A percentile compares a stretch with the other conserved stretches of the same genome.
phyloP scores from a whole-genome alignment of 2,329 filamentous ascomycete species.

The Nemania diffusa region DNA sequence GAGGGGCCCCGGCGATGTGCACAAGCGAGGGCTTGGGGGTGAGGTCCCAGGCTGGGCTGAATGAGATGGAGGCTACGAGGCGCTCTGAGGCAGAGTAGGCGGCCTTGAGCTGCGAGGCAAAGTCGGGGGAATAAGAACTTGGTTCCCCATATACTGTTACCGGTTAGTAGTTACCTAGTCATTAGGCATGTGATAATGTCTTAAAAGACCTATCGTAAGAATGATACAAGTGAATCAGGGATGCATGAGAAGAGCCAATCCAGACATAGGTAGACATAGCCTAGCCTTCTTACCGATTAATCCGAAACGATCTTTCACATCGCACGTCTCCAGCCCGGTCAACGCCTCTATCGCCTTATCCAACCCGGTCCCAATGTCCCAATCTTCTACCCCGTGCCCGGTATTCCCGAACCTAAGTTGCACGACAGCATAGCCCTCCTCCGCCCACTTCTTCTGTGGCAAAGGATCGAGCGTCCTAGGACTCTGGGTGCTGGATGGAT shows the following conservation, averaged over 20 bases:
- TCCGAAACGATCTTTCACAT: slow-evolving; percentile 54
- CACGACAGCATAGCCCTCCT: slow-evolving; percentile 73
- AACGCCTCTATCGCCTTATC: slow-evolving; percentile 36
- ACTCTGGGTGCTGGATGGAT: background rate
- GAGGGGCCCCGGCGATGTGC: slow-evolving; percentile 45
- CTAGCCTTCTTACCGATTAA: slow-evolving; percentile 49
- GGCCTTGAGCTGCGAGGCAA: slow-evolving; percentile 27
- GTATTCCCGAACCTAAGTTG: slow-evolving; percentile 57
- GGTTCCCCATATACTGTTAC: slow-evolving; percentile 36
- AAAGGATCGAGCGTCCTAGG: slow-evolving; percentile 57
- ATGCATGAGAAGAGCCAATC: background rate
- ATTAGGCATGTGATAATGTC: background rate
- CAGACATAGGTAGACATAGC: no score
- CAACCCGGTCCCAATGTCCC: slow-evolving; percentile 23
- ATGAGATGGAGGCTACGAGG: slow-evolving; percentile 50
- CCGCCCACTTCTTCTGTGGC: slow-evolving; percentile 74
- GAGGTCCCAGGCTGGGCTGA: slow-evolving; percentile 44
- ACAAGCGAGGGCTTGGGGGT: slow-evolving; percentile 41
- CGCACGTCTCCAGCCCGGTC: slow-evolving; percentile 44
- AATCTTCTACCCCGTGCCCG: slow-evolving; percentile 22
- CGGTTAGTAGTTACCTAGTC: slow-evolving; percentile 5
- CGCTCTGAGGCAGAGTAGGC: slow-evolving; percentile 39
- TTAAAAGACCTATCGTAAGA: no score
- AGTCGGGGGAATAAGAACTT: slow-evolving; percentile 40
- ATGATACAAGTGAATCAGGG: background rate